phyloP scores from a whole-genome alignment of 257 asterid genomes.

The Solanum bukasovii region DNA sequence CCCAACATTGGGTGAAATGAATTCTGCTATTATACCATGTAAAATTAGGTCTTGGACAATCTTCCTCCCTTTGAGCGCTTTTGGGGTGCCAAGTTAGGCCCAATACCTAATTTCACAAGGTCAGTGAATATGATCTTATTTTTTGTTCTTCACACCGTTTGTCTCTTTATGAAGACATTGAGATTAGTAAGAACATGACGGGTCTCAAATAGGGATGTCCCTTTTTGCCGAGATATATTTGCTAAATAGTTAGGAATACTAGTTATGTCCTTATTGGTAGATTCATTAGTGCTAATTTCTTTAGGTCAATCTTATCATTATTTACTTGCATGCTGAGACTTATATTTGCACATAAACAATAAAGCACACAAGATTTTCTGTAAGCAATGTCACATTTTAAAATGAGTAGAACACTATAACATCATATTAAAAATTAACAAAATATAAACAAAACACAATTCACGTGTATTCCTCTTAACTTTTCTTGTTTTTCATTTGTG shows the following conservation, averaged over 20 bases:
- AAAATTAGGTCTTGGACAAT: not conserved
- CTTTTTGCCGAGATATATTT: not conserved
- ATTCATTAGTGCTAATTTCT: not conserved
- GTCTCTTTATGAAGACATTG: not conserved
- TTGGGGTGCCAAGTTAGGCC: not conserved
- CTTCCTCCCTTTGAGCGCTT: not conserved
- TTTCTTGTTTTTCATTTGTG: not conserved
- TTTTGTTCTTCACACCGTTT: not conserved
- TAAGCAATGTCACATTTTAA: not conserved
- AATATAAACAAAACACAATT: not conserved
- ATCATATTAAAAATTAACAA: not conserved
- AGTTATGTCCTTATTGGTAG: not conserved
- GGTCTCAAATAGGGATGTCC: not conserved
- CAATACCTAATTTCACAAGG: not conserved
- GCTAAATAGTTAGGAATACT: not conserved
- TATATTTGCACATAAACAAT: not conserved
- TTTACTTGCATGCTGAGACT: not conserved
- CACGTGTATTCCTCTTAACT: not conserved
- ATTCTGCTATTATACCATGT: not conserved
- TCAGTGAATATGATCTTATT: not conserved
- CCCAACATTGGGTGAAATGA: not conserved
- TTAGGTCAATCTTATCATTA: not conserved
- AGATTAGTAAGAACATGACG: not conserved
- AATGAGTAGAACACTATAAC: not conserved
- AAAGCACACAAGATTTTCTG: not conserved